Evolutionary conservation across 352 stramenopile genomes (phyloP).

Genomic region (Phytopythium mirpurense): DNA sequence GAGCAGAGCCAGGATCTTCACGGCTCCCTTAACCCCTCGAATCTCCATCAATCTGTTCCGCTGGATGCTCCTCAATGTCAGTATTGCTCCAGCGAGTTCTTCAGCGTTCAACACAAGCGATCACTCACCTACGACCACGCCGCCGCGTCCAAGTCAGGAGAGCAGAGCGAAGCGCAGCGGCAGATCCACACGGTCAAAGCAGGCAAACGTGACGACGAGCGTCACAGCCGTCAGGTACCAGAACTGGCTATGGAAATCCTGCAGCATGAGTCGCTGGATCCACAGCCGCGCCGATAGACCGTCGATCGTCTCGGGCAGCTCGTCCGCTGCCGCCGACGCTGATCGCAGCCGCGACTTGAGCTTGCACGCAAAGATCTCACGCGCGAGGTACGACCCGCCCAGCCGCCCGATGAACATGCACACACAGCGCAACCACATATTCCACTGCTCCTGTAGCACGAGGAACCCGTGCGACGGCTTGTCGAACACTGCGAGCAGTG

Average conservation of each 20-base stretch:
- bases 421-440: conserved; percentile 80
- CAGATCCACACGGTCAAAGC: conserved; percentile 70
- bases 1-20: no score
- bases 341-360: conserved; percentile 48
- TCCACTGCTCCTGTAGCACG: conserved; percentile 63
- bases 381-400: conserved; percentile 63
- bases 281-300: conserved; percentile 66
- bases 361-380: conserved; percentile 86
- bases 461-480: conserved; percentile 55
- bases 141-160: conserved; percentile 12
- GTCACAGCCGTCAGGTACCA: conserved; percentile 85
- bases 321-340: conserved; percentile 7
- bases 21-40: no score
- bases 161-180: conserved; percentile 71
- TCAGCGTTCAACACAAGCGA: no score
- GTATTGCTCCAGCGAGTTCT: no score
- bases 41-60: no score
- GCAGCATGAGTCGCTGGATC: conserved; percentile 84
- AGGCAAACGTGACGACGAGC: conserved; percentile 81
- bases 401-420: conserved; percentile 81
- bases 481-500: conserved; percentile 67
- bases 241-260: conserved; percentile 83
- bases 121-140: no score
- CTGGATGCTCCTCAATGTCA: no score
- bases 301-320: conserved; percentile 30